A percentile compares a stretch with the other conserved stretches of the same genome.
phyloP scores from a whole-genome alignment of 2,329 filamentous ascomycete genomes.

The Aspergillus tubingensis region DNA sequence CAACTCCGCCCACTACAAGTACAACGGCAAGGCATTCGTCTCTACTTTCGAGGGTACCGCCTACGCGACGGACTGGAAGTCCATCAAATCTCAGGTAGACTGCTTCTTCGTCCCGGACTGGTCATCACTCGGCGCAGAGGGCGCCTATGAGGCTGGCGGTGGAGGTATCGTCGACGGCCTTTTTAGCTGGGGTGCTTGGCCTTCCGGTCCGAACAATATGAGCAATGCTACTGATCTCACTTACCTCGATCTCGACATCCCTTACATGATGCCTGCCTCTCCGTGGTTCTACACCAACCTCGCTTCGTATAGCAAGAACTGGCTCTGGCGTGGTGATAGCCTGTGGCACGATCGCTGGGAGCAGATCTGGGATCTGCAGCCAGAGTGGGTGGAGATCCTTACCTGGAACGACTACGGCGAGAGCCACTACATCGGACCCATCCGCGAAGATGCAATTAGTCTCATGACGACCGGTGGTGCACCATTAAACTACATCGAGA shows the following conservation, averaged over 20 bases:
- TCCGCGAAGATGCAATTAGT: not conserved
- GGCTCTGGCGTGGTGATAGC: constrained; percentile 50
- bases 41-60: constrained; percentile 49
- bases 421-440: constrained; percentile 56
- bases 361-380: constrained; percentile 45
- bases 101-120: constrained; percentile 52
- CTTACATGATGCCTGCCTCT: constrained; percentile 53
- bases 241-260: constrained; percentile 38
- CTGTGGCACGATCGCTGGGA: constrained; percentile 49
- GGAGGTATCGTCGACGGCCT: constrained; percentile 25
- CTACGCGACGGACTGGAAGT: constrained; percentile 45
- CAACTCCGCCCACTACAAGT: constrained; percentile 26
- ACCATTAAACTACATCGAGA: not conserved
- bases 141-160: constrained; percentile 28
- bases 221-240: constrained; percentile 44
- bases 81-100: constrained; percentile 42
- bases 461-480: not conserved
- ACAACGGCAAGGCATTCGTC: constrained; percentile 34
- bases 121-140: constrained; percentile 40
- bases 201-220: constrained; percentile 48
- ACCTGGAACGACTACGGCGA: constrained; percentile 58
- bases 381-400: constrained; percentile 52
- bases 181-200: constrained; percentile 49
- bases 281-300: constrained; percentile 57
- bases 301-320: constrained; percentile 54